Evolutionary conservation across 306 rosid genomes (phyloP), one percentile per base, ranked within the genome.

Genomic region (Delonix regia): DNA sequence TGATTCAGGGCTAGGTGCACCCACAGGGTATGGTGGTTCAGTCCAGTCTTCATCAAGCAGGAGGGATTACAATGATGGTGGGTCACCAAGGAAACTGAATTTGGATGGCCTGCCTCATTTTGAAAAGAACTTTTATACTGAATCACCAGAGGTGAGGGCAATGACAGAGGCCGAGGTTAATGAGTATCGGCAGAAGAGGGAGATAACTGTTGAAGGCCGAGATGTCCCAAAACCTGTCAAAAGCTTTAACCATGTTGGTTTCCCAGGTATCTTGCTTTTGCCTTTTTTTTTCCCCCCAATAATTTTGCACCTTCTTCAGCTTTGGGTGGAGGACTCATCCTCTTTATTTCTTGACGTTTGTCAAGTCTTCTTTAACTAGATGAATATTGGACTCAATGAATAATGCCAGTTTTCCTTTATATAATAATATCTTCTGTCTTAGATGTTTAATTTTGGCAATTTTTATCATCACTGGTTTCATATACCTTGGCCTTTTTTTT

Each of bases 141-240:
- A 95, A 76, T 82, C 96, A 1, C 86, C 98, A 0, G 51, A 89
- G 3, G 97, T 95, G 71, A 89, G 88, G 53, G 87, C 85, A 81
- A 95, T 95, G 97, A 86, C 98, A 0, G 99, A 93, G 55, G 85
- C 36, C 24, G 97, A 93, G 70, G 96, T 95, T 53, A 87, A 78
- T 74, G 97, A 95, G 72, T 95, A 91, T 74, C 88, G 94, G 15
- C 84, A 13, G 36, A 85, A 51, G 78, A 89, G 99, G 62, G 99
- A 93, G 73, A 93, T 95, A 74, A 93, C 97, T 9, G 87, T 95
- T 78, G 99, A 95, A 86, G 98, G 99, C 34, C 92, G 89, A 15
- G 99, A 93, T 81, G 91, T 95, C 41, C 99, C 99, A n/a, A 93
- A 88, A 68, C 99, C 99, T 27, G 92, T 95, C 84, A 90, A 91